Conservation (phyloP, 2,329 filamentous ascomycete genomes). For the Talaromyces funiculosus region DNA sequence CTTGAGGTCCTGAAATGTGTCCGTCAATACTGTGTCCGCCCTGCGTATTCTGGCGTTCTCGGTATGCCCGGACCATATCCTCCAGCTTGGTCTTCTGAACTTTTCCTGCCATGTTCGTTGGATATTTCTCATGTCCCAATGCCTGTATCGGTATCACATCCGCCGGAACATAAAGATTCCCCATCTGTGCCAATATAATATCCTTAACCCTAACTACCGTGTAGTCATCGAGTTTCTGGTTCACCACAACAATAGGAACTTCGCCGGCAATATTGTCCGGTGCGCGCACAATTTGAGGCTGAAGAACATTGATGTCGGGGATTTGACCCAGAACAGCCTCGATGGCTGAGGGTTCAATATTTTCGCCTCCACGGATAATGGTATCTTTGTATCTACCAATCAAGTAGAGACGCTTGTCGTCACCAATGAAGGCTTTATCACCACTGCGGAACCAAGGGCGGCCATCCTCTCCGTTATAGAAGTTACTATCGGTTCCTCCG, state of each 20-base stretch:
- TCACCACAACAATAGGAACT: constrained; percentile 2
- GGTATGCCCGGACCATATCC: background rate
- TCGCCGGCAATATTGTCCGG: background rate
- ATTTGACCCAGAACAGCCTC: constrained; percentile 42
- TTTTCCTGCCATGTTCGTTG: background rate
- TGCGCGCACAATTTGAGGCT: background rate
- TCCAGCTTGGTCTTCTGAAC: background rate
- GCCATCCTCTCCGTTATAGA: constrained; percentile 57
- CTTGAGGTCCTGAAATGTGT: background rate
- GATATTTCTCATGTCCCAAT: background rate
- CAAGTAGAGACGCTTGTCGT: constrained; percentile 62
- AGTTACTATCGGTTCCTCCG: constrained; percentile 51
- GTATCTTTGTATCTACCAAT: constrained; percentile 75
- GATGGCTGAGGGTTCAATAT: constrained; percentile 68
- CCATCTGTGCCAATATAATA: background rate
- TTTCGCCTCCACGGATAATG: constrained; percentile 70
- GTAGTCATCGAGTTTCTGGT: background rate
- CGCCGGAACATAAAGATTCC: background rate
- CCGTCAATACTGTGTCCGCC: background rate
- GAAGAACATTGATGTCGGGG: background rate
- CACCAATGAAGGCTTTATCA: constrained; percentile 49
- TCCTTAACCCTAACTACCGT: background rate
- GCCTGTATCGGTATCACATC: background rate
- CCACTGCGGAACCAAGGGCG: constrained; percentile 61
- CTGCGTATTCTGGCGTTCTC: background rate